A percentile compares a stretch with the other conserved stretches of the same genome.
Evolutionary conservation across 345 rosid species (phyloP).

Genomic region (Populus nigra): DNA sequence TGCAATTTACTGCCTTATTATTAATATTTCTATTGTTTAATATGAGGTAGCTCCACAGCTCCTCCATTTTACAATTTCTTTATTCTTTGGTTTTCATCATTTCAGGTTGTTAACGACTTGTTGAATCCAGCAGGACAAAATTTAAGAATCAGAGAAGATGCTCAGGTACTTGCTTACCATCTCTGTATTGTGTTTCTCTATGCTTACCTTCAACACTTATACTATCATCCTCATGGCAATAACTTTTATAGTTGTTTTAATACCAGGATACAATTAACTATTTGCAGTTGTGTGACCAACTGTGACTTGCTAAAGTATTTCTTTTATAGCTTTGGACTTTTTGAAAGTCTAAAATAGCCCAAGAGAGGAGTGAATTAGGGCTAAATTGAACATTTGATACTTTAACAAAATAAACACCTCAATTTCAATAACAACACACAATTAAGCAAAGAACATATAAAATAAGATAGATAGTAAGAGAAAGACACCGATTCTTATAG

Average conservation of each 20-base stretch:
- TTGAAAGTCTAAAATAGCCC: background rate
- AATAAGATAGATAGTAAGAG: too few relatives aligned
- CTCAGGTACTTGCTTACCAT: slow-evolving; percentile 58
- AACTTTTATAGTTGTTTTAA: background rate
- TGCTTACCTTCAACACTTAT: background rate
- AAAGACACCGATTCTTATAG: too few relatives aligned
- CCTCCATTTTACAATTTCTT: slow-evolving; percentile 12
- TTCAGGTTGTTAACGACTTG: slow-evolving; percentile 94
- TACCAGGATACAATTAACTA: background rate
- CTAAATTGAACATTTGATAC: too few relatives aligned
- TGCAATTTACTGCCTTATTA: slow-evolving; percentile 7
- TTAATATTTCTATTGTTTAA: slow-evolving; percentile 12
- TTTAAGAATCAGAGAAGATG: slow-evolving; percentile 95
- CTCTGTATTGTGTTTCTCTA: slow-evolving; percentile 12
- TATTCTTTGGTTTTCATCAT: slow-evolving; percentile 24
- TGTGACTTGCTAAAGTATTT: background rate
- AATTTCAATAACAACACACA: too few relatives aligned
- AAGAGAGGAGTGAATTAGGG: too few relatives aligned
- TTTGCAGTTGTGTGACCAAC: background rate
- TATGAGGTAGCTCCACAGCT: slow-evolving; percentile 9
- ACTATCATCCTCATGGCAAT: background rate
- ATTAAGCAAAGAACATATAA: too few relatives aligned
- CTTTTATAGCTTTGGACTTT: background rate
- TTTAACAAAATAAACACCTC: too few relatives aligned
- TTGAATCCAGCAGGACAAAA: slow-evolving; percentile 96